Evolutionary conservation across 2,329 filamentous ascomycete species (phyloP).

Genomic region (Microsporum audouinii): DNA sequence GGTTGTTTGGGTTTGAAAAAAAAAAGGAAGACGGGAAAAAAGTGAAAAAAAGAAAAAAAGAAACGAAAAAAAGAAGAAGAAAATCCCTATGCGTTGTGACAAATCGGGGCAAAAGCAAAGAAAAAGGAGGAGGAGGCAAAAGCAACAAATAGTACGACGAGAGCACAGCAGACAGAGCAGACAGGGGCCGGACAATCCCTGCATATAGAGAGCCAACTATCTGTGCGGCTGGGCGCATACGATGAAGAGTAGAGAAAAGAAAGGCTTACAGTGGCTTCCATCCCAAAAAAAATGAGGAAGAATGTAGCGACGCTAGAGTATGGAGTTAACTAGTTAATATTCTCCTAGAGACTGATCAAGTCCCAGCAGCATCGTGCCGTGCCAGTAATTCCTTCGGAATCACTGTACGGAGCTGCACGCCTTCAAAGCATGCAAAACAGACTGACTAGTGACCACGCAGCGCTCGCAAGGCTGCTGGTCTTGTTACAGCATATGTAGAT

Average conservation of each 20-base stretch:
- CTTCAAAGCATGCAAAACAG: neutral
- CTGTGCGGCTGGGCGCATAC: neutral
- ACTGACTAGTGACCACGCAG: neutral
- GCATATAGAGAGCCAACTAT: neutral
- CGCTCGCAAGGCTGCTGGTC: neutral
- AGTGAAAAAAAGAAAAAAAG: neutral
- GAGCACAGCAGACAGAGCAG: neutral
- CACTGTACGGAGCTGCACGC: neutral
- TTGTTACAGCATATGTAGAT: slow-evolving; percentile 1
- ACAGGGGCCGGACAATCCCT: slow-evolving; percentile 1
- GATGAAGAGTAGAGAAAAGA: neutral
- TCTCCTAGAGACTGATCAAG: neutral
- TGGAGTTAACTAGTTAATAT: neutral
- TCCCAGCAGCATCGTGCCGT: neutral
- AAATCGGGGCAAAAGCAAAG: neutral
- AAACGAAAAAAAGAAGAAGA: neutral
- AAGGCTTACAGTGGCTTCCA: neutral
- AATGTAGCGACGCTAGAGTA: neutral
- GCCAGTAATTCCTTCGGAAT: neutral
- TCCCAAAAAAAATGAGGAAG: neutral
- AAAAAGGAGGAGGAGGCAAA: neutral
- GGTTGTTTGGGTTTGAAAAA: slow-evolving; percentile 3
- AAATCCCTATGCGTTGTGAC: neutral
- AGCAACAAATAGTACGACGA: neutral
- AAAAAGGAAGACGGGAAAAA: neutral